phyloP scores from a whole-genome alignment of 2,329 filamentous ascomycete species.

The Delphinella strobiligena region DNA sequence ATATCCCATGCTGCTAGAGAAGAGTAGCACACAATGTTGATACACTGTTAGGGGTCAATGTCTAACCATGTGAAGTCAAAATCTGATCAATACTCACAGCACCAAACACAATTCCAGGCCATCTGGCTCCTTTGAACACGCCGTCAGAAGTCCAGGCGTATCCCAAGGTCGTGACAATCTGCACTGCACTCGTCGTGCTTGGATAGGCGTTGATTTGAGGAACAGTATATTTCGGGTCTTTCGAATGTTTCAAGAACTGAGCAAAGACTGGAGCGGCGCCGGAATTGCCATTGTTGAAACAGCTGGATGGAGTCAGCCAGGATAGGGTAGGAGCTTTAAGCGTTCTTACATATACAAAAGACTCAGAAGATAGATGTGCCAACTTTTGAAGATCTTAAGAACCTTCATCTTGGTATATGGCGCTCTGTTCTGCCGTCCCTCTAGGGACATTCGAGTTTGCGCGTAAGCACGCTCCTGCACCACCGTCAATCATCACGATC shows the following conservation, averaged over 20 bases:
- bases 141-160: constrained; percentile 58
- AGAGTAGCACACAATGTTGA: constrained; percentile 32
- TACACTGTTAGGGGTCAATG: constrained; percentile 10
- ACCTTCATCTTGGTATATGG: constrained; percentile 42
- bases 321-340: background rate
- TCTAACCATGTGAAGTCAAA: background rate
- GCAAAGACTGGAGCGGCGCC: constrained; percentile 44
- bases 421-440: constrained; percentile 32
- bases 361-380: constrained; percentile 51
- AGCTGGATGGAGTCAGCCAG: constrained; percentile 14
- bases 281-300: constrained; percentile 50
- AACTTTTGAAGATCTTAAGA: constrained; percentile 43
- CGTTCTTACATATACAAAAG: constrained; percentile 41
- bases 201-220: constrained; percentile 46
- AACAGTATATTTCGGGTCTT: constrained; percentile 32
- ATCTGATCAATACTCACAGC: constrained; percentile 16
- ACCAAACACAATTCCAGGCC: constrained; percentile 52
- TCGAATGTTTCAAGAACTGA: constrained; percentile 32
- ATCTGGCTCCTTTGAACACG: constrained; percentile 45
- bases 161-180: constrained; percentile 46
- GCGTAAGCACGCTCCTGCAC: background rate
- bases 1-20: constrained; percentile 38
- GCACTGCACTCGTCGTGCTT: constrained; percentile 39
- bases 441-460: constrained; percentile 34
- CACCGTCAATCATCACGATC: background rate